phyloP scores from a whole-genome alignment of 306 rosid species.

The Styphnolobium japonicum region DNA sequence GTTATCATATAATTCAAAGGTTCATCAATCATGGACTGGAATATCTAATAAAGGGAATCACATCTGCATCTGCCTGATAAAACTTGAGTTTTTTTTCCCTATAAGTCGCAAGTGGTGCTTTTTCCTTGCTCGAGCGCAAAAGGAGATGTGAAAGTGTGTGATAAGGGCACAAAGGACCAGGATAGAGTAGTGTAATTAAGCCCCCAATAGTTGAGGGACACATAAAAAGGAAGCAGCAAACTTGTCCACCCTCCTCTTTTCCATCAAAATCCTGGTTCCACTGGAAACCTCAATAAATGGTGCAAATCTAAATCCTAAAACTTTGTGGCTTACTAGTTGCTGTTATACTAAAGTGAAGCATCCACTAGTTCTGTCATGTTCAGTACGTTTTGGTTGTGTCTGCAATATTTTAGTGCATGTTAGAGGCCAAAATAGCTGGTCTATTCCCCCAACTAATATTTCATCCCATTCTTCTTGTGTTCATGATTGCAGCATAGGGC shows the following conservation, averaged over 20 bases:
- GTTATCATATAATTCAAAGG: conserved; percentile 2
- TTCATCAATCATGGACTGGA: conserved; percentile 18
- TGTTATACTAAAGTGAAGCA: conserved; percentile 68
- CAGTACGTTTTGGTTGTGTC: conserved; percentile 6
- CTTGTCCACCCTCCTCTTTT: conserved; percentile 23
- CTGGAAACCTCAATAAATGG: conserved; percentile 28
- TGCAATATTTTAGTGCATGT: conserved; percentile 25
- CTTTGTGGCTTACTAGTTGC: conserved; percentile 28
- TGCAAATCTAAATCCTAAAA: conserved; percentile 27
- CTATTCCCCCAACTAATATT: background rate
- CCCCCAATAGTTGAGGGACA: conserved; percentile 30
- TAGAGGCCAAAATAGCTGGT: conserved; percentile 19
- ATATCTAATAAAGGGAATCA: conserved; percentile 23
- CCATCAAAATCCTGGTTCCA: conserved; percentile 23
- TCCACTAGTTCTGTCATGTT: conserved; percentile 44
- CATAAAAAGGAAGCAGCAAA: background rate
- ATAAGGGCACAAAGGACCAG: conserved; percentile 23
- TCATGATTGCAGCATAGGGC: background rate
- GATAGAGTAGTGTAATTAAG: conserved; percentile 1
- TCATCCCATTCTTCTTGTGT: background rate
- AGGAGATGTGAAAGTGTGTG: conserved; percentile 17
- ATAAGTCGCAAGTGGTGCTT: background rate
- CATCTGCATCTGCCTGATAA: background rate
- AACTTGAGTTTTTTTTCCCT: background rate
- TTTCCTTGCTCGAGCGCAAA: background rate